Percentiles rank a stretch among this genome's conserved stretches.
Conservation (phyloP, 257 asterid genomes). For the Ajuga chamaepitys region DNA sequence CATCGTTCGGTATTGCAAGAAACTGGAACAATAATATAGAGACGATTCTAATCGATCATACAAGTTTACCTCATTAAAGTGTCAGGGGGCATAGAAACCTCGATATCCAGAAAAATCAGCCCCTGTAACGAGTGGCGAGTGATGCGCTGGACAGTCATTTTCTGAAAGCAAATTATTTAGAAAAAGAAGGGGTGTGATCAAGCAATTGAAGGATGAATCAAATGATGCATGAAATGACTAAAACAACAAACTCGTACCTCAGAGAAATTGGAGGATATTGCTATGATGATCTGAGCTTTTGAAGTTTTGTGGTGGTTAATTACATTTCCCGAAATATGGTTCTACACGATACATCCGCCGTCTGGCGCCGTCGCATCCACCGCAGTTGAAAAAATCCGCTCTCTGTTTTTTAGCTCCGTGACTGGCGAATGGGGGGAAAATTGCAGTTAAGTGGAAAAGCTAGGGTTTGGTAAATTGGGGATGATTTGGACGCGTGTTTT, state of each 20-base stretch:
- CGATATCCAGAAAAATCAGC: constrained; percentile 65
- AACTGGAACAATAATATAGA: neutral
- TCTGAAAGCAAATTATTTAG: constrained; percentile 33
- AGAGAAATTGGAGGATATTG: constrained; percentile 49
- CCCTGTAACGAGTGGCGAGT: constrained; percentile 88
- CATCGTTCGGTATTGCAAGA: neutral
- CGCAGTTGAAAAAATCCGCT: too few relatives aligned
- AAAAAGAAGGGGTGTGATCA: neutral
- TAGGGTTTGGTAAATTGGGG: too few relatives aligned
- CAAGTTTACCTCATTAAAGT: constrained; percentile 58
- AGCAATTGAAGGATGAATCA: neutral
- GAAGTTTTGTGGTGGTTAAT: constrained; percentile 18
- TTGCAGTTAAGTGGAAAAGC: too few relatives aligned
- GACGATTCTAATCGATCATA: neutral
- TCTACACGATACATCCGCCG: constrained; percentile 41
- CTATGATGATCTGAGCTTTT: constrained; percentile 22
- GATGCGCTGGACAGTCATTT: constrained; percentile 58
- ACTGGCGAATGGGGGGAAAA: too few relatives aligned
- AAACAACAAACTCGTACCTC: constrained; percentile 37
- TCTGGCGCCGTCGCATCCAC: too few relatives aligned
- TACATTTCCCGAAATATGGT: constrained; percentile 33
- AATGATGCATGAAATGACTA: neutral
- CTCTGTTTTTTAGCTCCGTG: too few relatives aligned
- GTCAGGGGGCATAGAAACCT: constrained; percentile 77
- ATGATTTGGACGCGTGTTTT: too few relatives aligned